Evolutionary conservation across 2,329 filamentous ascomycete species (phyloP).

Genomic region (Didymella sp.): DNA sequence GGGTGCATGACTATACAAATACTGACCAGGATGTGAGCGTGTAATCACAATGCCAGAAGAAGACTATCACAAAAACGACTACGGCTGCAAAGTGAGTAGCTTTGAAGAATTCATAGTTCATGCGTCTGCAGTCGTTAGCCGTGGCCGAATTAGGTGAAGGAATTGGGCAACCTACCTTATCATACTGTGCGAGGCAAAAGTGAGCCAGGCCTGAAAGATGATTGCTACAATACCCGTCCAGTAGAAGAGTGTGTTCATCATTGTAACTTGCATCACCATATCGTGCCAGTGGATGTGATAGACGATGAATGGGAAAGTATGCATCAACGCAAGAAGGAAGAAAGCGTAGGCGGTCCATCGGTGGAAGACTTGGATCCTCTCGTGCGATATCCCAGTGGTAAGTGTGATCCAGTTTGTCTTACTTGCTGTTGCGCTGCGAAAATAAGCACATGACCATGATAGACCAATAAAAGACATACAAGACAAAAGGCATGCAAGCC

Average conservation of each 20-base stretch:
- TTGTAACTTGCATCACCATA: conserved; percentile 53
- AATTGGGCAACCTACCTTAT: conserved; percentile 52
- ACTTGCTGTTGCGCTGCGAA: conserved; percentile 53
- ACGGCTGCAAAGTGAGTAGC: conserved; percentile 61
- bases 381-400: conserved; percentile 63
- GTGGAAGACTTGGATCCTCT: conserved; percentile 58
- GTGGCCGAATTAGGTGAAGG: no score
- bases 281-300: conserved; percentile 58
- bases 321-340: conserved; percentile 63
- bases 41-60: conserved; percentile 67
- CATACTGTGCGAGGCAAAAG: conserved; percentile 60
- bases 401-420: conserved; percentile 65
- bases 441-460: background rate
- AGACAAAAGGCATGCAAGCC: conserved; percentile 40
- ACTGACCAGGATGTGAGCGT: conserved; percentile 60
- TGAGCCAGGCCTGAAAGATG: conserved; percentile 62
- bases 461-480: conserved; percentile 18
- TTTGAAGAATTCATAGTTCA: conserved; percentile 69
- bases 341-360: conserved; percentile 53
- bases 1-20: background rate
- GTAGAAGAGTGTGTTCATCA: conserved; percentile 52
- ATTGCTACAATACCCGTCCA: conserved; percentile 64
- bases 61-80: conserved; percentile 63
- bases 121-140: conserved; percentile 49
- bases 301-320: conserved; percentile 67